Percentiles rank a stretch among this genome's conserved stretches.
Evolutionary conservation across 768 basidiomycete genomes (phyloP).

Genomic region (Daedaleopsis nitida): DNA sequence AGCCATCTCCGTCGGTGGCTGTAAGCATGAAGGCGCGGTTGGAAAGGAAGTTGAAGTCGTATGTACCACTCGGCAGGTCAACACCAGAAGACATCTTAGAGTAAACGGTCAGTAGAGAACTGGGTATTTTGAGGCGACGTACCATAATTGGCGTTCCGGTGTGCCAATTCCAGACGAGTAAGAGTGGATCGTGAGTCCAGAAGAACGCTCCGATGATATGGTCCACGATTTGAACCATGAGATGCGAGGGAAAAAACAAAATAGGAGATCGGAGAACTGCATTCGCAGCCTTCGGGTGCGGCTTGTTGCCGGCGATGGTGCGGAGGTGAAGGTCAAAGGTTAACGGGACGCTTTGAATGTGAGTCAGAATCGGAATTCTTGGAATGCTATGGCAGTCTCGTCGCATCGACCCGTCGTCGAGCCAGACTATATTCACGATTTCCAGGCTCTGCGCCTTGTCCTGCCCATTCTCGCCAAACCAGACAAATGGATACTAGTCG

Average conservation of each 20-base stretch:
- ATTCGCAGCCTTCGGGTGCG: slow-evolving; percentile 44
- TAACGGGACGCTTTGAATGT: neutral
- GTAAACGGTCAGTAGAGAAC: neutral
- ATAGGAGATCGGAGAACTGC: slow-evolving; percentile 31
- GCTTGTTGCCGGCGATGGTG: slow-evolving; percentile 39
- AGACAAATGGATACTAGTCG: too few relatives aligned
- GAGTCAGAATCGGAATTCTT: neutral
- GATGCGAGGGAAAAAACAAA: slow-evolving; percentile 28
- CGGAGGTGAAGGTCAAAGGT: slow-evolving; percentile 43
- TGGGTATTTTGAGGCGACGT: slow-evolving; percentile 22
- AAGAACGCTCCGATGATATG: slow-evolving; percentile 56
- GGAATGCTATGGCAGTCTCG: too few relatives aligned
- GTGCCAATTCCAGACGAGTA: slow-evolving; percentile 58
- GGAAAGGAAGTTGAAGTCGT: slow-evolving; percentile 52
- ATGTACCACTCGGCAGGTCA: slow-evolving; percentile 31
- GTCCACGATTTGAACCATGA: slow-evolving; percentile 52
- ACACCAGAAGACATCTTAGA: slow-evolving; percentile 32
- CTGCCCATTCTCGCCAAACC: too few relatives aligned
- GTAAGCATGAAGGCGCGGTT: slow-evolving; percentile 47
- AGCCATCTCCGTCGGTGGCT: slow-evolving; percentile 33
- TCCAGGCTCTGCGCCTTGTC: too few relatives aligned
- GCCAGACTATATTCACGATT: too few relatives aligned
- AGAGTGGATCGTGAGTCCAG: slow-evolving; percentile 35
- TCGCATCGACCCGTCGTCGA: too few relatives aligned
- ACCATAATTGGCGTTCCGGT: slow-evolving; percentile 46